Evolutionary conservation across 2,329 filamentous ascomycete species (phyloP).

Genomic region (Colletotrichum scovillei): DNA sequence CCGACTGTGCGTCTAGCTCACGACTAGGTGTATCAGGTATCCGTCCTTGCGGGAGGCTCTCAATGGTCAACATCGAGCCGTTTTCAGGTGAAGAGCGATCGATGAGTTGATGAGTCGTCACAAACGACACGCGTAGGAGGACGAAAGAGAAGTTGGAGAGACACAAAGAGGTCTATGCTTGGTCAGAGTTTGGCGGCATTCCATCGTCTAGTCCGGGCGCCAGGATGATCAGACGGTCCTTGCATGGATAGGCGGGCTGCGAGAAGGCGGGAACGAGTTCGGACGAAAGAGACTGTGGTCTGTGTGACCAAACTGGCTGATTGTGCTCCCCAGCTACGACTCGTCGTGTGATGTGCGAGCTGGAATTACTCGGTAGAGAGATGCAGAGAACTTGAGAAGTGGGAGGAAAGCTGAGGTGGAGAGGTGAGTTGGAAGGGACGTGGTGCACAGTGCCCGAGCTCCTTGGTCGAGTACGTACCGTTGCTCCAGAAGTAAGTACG

Average conservation of each 20-base stretch:
- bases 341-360: background rate
- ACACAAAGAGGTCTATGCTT: conserved; percentile 17
- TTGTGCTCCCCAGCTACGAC: background rate
- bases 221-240: conserved; percentile 15
- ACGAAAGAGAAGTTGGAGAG: background rate
- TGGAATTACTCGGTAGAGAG: background rate
- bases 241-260: background rate
- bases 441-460: background rate
- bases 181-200: background rate
- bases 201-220: background rate
- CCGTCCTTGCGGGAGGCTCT: background rate
- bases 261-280: background rate
- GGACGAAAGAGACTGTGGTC: conserved; percentile 10
- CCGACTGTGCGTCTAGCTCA: conserved; percentile 14
- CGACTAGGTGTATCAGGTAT: conserved; percentile 25
- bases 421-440: background rate
- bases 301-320: background rate
- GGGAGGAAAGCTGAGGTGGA: background rate
- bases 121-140: background rate
- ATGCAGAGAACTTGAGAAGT: too few relatives aligned
- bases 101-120: background rate
- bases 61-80: background rate
- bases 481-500: background rate
- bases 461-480: background rate
- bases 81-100: conserved; percentile 15